A percentile compares a stretch with the other conserved stretches of the same genome.
Evolutionary conservation across 2,329 filamentous ascomycete genomes (phyloP).

Genomic region (Geosmithia putterillii): DNA sequence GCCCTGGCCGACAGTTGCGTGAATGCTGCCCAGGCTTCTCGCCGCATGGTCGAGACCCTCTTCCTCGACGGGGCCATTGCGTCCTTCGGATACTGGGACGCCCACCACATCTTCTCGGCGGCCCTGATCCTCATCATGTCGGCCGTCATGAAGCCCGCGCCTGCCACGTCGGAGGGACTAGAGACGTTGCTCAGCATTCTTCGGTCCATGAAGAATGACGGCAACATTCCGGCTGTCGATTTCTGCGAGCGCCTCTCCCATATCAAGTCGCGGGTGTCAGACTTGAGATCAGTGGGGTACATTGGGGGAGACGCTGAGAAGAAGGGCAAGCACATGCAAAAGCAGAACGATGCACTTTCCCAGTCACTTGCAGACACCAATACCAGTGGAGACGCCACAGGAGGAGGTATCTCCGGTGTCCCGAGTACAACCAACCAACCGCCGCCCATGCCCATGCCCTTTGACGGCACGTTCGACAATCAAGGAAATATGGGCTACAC

Average conservation of each 20-base stretch:
- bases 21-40: constrained; percentile 14
- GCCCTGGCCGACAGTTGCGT: constrained; percentile 18
- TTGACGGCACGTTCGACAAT: background rate
- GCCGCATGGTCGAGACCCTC: constrained; percentile 11
- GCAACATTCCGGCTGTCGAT: constrained; percentile 14
- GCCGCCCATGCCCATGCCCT: background rate
- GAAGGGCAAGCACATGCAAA: no score
- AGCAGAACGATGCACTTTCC: background rate
- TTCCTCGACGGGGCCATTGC: constrained; percentile 11
- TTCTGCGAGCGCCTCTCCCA: constrained; percentile 15
- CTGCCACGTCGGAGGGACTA: constrained; percentile 12
- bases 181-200: constrained; percentile 15
- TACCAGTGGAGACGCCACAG: background rate
- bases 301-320: background rate
- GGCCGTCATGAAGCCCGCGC: constrained; percentile 14
- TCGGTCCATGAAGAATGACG: constrained; percentile 14
- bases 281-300: constrained; percentile 6
- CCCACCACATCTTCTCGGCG: constrained; percentile 18
- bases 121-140: constrained; percentile 17
- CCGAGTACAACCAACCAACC: background rate
- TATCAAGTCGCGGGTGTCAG: constrained; percentile 8
- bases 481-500: constrained; percentile 4
- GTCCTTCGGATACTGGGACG: constrained; percentile 19
- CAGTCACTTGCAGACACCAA: background rate
- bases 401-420: background rate